Conservation (phyloP, 148 eudicot genomes). For the Silene conica region DNA sequence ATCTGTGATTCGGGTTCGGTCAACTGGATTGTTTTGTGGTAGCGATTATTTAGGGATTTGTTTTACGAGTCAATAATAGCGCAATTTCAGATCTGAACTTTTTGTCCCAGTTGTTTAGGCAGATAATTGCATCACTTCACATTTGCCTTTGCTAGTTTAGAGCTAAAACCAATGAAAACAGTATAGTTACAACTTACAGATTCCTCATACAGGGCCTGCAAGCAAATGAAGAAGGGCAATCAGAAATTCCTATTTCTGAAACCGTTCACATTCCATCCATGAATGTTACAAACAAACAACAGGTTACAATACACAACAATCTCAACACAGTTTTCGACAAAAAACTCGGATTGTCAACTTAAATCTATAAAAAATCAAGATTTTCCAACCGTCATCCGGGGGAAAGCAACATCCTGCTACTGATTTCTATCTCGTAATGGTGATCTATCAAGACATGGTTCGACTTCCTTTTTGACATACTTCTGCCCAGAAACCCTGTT, state of each 20-base stretch:
- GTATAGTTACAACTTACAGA: neutral
- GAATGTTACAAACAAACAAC: constrained; percentile 10
- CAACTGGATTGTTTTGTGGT: too few species aligned
- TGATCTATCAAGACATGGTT: constrained; percentile 31
- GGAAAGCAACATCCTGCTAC: constrained; percentile 11
- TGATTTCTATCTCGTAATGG: constrained; percentile 46
- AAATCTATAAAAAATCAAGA: neutral
- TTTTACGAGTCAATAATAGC: too few species aligned
- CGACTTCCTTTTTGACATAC: constrained; percentile 26
- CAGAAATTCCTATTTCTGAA: neutral
- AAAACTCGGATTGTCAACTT: constrained; percentile 16
- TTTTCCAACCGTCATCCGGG: neutral
- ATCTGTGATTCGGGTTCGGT: too few species aligned
- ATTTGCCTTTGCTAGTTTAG: neutral
- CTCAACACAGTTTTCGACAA: constrained; percentile 12
- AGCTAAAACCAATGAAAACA: neutral
- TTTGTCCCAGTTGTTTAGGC: neutral
- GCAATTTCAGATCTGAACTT: neutral
- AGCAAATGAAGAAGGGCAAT: neutral
- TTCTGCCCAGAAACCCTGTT: constrained; percentile 3
- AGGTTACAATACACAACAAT: neutral
- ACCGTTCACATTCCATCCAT: neutral
- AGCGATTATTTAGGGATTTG: too few species aligned
- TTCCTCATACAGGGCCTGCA: neutral
- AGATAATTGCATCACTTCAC: neutral